Conservation (phyloP, 2,329 filamentous ascomycete genomes). For the Hypomyces perniciosus region DNA sequence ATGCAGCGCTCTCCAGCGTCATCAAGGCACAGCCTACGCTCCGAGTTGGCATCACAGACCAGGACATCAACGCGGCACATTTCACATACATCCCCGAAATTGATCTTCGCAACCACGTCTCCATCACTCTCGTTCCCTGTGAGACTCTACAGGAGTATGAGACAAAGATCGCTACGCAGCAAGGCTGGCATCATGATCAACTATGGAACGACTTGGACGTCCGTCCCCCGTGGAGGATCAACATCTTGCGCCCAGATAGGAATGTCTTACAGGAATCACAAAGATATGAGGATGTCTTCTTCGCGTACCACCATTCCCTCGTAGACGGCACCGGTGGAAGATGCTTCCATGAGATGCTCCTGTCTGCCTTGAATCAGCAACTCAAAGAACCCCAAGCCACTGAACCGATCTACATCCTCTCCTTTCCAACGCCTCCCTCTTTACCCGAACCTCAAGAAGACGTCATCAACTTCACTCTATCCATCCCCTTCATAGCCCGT, state of each 20-base stretch:
- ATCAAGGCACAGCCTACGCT: conserved; percentile 41
- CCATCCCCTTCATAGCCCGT: conserved; percentile 34
- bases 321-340: conserved; percentile 45
- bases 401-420: conserved; percentile 19
- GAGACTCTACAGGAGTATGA: conserved; percentile 24
- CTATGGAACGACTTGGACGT: conserved; percentile 35
- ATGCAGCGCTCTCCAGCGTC: conserved; percentile 34
- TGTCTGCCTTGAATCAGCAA: conserved; percentile 33
- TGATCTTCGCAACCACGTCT: conserved; percentile 38
- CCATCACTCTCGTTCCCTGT: conserved; percentile 25
- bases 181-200: conserved; percentile 36
- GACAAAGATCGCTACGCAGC: conserved; percentile 23
- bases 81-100: conserved; percentile 40
- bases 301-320: conserved; percentile 48
- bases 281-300: conserved; percentile 32
- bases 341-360: conserved; percentile 44
- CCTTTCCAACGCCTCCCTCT: conserved; percentile 23
- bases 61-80: conserved; percentile 36
- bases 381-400: not conserved
- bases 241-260: conserved; percentile 26
- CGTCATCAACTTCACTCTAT: conserved; percentile 34
- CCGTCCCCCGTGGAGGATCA: conserved; percentile 43
- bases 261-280: conserved; percentile 8
- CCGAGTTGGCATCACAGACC: conserved; percentile 41
- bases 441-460: conserved; percentile 37